Evolutionary conservation across 1,139 yeast species (phyloP).

Genomic region (Kodamaea arcana): DNA sequence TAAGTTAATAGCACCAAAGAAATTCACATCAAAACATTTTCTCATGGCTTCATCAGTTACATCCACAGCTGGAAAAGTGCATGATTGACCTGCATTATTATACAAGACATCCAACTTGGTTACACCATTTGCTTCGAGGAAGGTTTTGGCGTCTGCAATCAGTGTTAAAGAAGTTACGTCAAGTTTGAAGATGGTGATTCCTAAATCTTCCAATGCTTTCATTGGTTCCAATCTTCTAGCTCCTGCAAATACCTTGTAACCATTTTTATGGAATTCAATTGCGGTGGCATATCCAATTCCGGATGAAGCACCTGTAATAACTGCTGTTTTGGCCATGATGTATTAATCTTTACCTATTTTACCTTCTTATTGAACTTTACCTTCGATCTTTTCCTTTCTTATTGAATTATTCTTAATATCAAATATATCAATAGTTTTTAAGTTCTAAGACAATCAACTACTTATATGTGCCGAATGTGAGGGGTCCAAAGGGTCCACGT

Average conservation of each 20-base stretch:
- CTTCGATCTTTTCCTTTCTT: too few relatives aligned
- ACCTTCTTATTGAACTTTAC: too few relatives aligned
- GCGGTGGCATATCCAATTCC: slow-evolving; percentile 75
- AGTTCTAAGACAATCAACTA: too few relatives aligned
- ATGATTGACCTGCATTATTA: slow-evolving; percentile 66
- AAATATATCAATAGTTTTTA: too few relatives aligned
- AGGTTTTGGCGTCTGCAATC: slow-evolving; percentile 40
- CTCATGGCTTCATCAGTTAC: slow-evolving; percentile 53
- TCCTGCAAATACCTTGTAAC: slow-evolving; percentile 66
- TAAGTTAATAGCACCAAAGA: slow-evolving; percentile 62
- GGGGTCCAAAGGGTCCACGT: too few relatives aligned
- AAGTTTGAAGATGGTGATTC: slow-evolving; percentile 29
- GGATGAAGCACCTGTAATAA: slow-evolving; percentile 78
- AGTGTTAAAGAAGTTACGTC: slow-evolving; percentile 56
- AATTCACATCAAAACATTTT: slow-evolving; percentile 63
- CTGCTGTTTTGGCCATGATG: slow-evolving; percentile 9
- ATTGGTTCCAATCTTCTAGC: slow-evolving; percentile 68
- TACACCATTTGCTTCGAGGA: slow-evolving; percentile 25
- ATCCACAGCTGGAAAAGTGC: slow-evolving; percentile 70
- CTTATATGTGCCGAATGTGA: too few relatives aligned
- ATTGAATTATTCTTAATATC: too few relatives aligned
- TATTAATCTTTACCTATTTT: too few relatives aligned
- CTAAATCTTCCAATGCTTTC: slow-evolving; percentile 45
- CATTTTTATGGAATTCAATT: slow-evolving; percentile 57
- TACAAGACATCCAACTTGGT: slow-evolving; percentile 51